phyloP scores from a whole-genome alignment of 768 basidiomycete species.

The Hirschioporus abietinus region DNA sequence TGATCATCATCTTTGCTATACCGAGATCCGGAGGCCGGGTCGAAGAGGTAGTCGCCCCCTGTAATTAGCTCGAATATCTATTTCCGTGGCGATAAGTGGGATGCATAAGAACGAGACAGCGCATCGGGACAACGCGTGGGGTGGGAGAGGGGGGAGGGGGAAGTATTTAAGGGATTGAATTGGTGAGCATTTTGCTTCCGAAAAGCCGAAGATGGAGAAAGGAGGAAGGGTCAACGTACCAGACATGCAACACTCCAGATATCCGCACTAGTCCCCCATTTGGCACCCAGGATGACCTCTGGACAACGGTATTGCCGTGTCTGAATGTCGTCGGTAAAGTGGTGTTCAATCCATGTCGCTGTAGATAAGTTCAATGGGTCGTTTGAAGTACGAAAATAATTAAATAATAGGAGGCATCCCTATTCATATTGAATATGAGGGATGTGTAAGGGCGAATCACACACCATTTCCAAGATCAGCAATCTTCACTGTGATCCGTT shows the following conservation, averaged over 20 bases:
- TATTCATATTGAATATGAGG: conserved; percentile 6
- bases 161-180: not conserved
- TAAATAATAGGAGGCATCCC: conserved; percentile 1
- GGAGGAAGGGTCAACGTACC: conserved; percentile 40
- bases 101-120: not conserved
- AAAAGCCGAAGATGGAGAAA: not conserved
- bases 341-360: conserved; percentile 90
- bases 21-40: conserved; percentile 89
- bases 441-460: conserved; percentile 21
- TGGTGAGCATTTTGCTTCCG: not conserved
- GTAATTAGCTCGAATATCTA: not conserved
- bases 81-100: not conserved
- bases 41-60: conserved; percentile 94
- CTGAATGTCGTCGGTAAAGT: conserved; percentile 98
- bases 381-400: conserved; percentile 9
- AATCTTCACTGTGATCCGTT: conserved; percentile 96
- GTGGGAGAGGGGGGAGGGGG: not conserved
- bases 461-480: conserved; percentile 94
- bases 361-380: conserved; percentile 9
- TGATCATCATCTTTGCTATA: conserved; percentile 98
- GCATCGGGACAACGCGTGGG: not conserved
- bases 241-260: conserved; percentile 96
- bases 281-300: conserved; percentile 93
- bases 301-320: conserved; percentile 97
- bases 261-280: conserved; percentile 94